A percentile compares a stretch with the other conserved stretches of the same genome.
Evolutionary conservation across 177 flowering plant species (phyloP).

Genomic region (Vitis hybrid): DNA sequence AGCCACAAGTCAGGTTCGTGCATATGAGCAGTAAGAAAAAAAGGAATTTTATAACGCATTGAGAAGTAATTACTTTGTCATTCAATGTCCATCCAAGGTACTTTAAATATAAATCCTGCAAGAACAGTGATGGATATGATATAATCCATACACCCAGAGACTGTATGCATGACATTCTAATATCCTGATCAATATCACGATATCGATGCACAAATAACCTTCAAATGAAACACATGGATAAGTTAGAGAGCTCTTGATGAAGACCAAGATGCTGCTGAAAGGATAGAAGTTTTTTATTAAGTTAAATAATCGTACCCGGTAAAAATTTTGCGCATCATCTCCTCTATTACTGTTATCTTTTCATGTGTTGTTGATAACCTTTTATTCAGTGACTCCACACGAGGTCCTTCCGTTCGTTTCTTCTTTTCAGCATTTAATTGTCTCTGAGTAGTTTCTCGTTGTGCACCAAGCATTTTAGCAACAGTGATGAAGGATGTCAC

Average conservation of each 20-base stretch:
- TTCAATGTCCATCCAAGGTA: conserved; percentile 99
- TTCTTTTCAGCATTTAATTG: conserved; percentile 94
- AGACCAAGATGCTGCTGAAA: neutral
- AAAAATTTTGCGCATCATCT: conserved; percentile 93
- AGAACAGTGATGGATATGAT: conserved; percentile 88
- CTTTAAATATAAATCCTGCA: conserved; percentile 91
- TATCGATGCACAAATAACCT: conserved; percentile 99
- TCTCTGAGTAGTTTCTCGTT: conserved; percentile 94
- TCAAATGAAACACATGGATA: conserved; percentile 16
- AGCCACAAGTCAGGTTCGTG: neutral
- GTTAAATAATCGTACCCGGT: conserved; percentile 61
- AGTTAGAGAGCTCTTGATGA: neutral
- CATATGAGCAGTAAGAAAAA: neutral
- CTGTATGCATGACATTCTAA: conserved; percentile 83
- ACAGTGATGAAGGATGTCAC: conserved; percentile 88
- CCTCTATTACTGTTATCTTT: conserved; percentile 69
- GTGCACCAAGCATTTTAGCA: conserved; percentile 82
- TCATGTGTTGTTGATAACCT: conserved; percentile 79
- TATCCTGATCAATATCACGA: conserved; percentile 91
- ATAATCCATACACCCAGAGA: conserved; percentile 92
- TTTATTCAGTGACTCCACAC: conserved; percentile 82
- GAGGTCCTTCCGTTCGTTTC: conserved; percentile 82
- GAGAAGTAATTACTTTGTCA: conserved; percentile 65
- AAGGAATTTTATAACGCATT: neutral
- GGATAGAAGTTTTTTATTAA: conserved; percentile 5